Evolutionary conservation across 2,329 filamentous ascomycete species (phyloP), one percentile per base, ranked within the genome.

Genomic region (Knufia petricola): DNA sequence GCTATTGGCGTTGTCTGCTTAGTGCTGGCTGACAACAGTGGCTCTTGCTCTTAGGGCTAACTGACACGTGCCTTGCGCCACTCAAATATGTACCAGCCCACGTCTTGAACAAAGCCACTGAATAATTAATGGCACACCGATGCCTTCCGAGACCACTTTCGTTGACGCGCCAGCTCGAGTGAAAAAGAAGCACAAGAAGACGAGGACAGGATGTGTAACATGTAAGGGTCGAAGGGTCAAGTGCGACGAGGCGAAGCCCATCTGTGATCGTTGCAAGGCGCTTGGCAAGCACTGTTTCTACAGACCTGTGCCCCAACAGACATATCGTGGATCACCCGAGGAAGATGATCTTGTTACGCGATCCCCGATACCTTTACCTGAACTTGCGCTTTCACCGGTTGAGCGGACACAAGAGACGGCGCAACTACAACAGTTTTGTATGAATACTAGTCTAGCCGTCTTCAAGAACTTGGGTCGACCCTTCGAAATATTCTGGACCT

Each of bases 211-310:
- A 26, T 60, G 57, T 41, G 40, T 45, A 8, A 48, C 44, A 19
- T 54, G 52, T 52, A 61, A 62, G 50, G 46, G 49, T 31, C 57
- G 62, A 13, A 55, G 60, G 19, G 60, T 63, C 42, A 64, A 64
- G 51, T 64, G 62, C 49, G 59, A 61, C 41, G 60, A 64, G 49
- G 50, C 52, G 13, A 60, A 55, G 31, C 61, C 61, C 13, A 46
- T 42, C 13, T 54, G 53, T 15, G 32, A 28, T 15, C 26, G 24
- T 39, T 47, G 44, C 36, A 26, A 13, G n/a, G 23, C 20, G 20
- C 34, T 39, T 26, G 23, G 34, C 32, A 47, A 28, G 26, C 2
- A 17, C 20, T 47, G 44, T 32, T 47, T 38, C 21, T 47, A 47
- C 21, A 37, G 26, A 24, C 32, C 44, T n/a, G n/a, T 19, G 13